Percentiles rank a stretch among this genome's conserved stretches.
Conservation (phyloP, 2,329 filamentous ascomycete genomes). For the Knoxdaviesia capensis region DNA sequence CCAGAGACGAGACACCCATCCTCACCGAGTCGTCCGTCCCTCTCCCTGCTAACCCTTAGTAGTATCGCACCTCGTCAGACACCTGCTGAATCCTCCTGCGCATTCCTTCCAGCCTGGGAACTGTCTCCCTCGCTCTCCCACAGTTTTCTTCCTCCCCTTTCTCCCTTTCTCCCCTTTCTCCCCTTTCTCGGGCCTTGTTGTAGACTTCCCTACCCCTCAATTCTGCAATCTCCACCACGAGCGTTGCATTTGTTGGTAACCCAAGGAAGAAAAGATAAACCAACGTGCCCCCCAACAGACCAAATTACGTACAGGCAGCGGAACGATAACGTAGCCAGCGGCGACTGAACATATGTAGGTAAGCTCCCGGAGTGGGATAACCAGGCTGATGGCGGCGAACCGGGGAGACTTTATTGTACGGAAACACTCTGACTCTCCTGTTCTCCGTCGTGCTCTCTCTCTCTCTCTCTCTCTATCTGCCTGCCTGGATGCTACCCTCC, state of each 20-base stretch:
- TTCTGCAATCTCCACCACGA: not conserved
- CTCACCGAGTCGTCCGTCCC: not conserved
- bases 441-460: no score
- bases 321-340: no score
- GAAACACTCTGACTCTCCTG: no score
- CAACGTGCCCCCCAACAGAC: no score
- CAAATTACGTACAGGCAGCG: no score
- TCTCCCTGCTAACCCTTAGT: not conserved
- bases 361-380: not conserved
- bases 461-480: no score
- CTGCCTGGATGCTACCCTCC: no score
- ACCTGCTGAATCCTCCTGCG: not conserved
- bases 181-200: not conserved
- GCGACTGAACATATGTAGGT: not conserved
- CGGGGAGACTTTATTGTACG: no score
- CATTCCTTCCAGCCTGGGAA: not conserved
- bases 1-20: not conserved
- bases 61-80: not conserved
- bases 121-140: slow-evolving; percentile 4
- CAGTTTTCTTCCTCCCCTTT: slow-evolving; percentile 4
- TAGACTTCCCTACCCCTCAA: slow-evolving; percentile 1
- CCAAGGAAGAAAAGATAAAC: no score
- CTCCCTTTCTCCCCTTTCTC: slow-evolving; percentile 3
- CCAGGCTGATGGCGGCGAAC: no score
- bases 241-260: not conserved